Percentiles rank a stretch among this genome's conserved stretches.
Evolutionary conservation across 139 green algal species (phyloP).

Genomic region (Chlorella sp.): DNA sequence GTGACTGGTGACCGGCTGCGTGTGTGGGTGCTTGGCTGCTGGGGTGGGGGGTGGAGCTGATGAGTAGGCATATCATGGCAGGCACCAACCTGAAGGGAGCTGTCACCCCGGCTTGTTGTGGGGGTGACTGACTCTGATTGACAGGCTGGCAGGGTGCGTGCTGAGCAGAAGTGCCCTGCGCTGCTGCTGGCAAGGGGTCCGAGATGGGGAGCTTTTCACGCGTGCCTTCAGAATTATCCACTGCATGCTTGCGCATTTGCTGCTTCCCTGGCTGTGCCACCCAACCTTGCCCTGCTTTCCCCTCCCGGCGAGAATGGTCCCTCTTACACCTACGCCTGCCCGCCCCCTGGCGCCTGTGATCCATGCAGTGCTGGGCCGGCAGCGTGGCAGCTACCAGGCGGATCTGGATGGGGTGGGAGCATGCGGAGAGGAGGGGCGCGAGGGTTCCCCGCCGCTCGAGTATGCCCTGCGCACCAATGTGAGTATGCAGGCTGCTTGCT

Average conservation of each 20-base stretch:
- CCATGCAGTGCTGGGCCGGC: conserved; percentile 40
- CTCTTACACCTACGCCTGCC: background rate
- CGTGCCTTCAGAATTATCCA: no score
- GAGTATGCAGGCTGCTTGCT: background rate
- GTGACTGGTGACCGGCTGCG: background rate
- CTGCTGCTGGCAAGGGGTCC: no score
- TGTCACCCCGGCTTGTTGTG: background rate
- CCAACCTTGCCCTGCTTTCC: no score
- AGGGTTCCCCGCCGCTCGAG: conserved; percentile 19
- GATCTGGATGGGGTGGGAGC: background rate
- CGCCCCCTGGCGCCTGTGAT: background rate
- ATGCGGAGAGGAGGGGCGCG: background rate
- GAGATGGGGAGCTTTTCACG: no score
- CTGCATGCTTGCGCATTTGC: no score
- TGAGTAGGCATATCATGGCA: background rate
- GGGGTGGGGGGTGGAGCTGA: no score
- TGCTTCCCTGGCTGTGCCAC: background rate
- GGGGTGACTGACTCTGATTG: no score
- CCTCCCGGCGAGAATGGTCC: no score
- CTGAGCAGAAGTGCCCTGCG: no score
- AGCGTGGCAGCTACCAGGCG: background rate
- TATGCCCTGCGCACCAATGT: conserved; percentile 31
- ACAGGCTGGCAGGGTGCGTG: no score
- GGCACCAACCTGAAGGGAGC: background rate
- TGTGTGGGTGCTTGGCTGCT: background rate